Evolutionary conservation across 257 asterid species (phyloP), one percentile per base, ranked within the genome.

Genomic region (Salvia miltiorrhiza): DNA sequence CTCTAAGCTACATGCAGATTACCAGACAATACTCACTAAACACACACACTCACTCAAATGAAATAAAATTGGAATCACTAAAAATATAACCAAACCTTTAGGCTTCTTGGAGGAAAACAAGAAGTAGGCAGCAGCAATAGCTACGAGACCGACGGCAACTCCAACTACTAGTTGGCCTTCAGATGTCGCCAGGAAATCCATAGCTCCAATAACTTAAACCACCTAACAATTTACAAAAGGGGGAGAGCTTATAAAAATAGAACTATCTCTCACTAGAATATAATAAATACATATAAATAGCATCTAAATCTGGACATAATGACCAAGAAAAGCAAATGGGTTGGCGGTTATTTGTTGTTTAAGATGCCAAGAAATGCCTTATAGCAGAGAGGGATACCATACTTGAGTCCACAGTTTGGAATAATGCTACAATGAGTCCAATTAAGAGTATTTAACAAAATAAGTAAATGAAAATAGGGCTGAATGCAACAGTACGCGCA

Each of bases 131-230:
- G 87, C 90, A 13, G 81, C 94, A 73, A 82, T 83, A 32, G 88
- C 88, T 64, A 82, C 81, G 47, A 90, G 79, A 59, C 87, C 82
- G 57, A 86, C 94, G 60, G 87, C 86, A 66, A 84, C 82, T 30
- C 88, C 91, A 59, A 83, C 77, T 63, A 79, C 9, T 65, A 90
- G 71, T 69, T 87, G 96, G 62, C 88, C 88, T 71, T 88, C 97
- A 59, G 92, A 66, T 65, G 88, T 79, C 53, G 91, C 90, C 82
- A 87, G 37, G 75, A 87, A 83, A 74, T 84, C 95, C 98, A 93
- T 90, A 53, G 72, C 77, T 69, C 78, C 61, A 67, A 65, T 8
- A 43, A 63, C 37, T 45, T 21, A 28, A 60, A 74, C 43, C 39
- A 17, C 84, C 86, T 81, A 70, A 40, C 40, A 3, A 49, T 63